Conservation (phyloP, 257 asterid species). For the Paraleonurus japonicus region DNA sequence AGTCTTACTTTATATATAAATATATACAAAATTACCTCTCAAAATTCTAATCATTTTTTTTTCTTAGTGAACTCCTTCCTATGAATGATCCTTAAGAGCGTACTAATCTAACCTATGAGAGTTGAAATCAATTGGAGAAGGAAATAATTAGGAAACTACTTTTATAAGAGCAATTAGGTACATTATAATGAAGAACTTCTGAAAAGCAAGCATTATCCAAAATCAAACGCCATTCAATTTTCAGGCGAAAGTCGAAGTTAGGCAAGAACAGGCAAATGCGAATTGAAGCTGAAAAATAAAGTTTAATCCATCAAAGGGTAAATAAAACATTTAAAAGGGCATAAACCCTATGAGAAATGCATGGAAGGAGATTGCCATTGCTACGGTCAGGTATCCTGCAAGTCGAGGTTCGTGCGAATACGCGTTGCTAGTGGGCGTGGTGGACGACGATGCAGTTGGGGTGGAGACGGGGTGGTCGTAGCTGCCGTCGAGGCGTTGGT, state of each 20-base stretch:
- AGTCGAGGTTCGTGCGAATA: constrained; percentile 30
- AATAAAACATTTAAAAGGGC: neutral
- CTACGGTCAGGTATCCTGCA: constrained; percentile 11
- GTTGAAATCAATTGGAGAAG: too few relatives aligned
- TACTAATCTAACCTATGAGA: too few relatives aligned
- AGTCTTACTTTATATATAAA: too few relatives aligned
- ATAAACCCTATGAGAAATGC: neutral
- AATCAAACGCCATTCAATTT: too few relatives aligned
- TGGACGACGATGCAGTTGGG: constrained; percentile 33
- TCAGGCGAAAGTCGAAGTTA: neutral
- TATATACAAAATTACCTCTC: too few relatives aligned
- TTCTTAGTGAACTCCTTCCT: too few relatives aligned
- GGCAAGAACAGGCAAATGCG: neutral
- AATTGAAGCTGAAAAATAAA: neutral
- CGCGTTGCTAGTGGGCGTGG: constrained; percentile 25
- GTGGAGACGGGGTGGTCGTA: constrained; percentile 24
- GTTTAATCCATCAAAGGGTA: neutral
- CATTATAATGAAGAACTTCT: too few relatives aligned
- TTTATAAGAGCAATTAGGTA: too few relatives aligned
- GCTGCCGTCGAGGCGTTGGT: constrained; percentile 31
- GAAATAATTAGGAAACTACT: too few relatives aligned
- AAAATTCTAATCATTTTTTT: too few relatives aligned
- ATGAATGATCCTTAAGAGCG: too few relatives aligned
- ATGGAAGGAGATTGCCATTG: constrained; percentile 27
- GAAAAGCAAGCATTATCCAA: too few relatives aligned